Percentiles rank a stretch among this genome's conserved stretches.
phyloP scores from a whole-genome alignment of 2,329 filamentous ascomycete genomes.

The Exophiala sp. region DNA sequence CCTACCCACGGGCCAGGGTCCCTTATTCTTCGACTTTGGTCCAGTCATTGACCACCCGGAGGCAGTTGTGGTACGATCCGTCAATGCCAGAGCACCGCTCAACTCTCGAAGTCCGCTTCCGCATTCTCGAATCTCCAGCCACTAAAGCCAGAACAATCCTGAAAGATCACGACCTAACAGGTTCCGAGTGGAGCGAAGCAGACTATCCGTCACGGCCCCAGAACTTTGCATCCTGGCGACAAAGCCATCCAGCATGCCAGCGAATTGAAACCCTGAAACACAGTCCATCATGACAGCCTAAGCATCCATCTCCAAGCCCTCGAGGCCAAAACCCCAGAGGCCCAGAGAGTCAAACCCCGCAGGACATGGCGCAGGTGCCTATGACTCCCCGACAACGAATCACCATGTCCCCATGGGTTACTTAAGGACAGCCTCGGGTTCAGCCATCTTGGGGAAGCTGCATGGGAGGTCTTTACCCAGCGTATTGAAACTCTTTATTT shows the following conservation, averaged over 20 bases:
- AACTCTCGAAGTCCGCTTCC: background rate
- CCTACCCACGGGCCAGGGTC: no score
- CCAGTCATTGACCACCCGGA: constrained; percentile 3
- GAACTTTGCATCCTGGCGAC: no score
- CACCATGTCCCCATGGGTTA: background rate
- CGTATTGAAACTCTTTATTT: background rate
- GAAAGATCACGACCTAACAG: no score
- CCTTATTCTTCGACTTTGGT: background rate
- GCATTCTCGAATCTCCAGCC: background rate
- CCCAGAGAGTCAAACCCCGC: background rate
- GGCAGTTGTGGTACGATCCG: constrained; percentile 16
- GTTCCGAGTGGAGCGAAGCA: no score
- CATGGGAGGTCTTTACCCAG: background rate
- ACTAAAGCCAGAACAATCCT: background rate
- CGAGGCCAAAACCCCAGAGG: background rate
- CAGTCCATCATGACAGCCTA: no score
- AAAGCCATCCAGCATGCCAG: no score
- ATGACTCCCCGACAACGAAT: background rate
- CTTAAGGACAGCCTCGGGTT: constrained; percentile 7
- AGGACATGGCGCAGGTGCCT: background rate
- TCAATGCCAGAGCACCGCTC: background rate
- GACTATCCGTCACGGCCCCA: no score
- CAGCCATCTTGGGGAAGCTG: background rate
- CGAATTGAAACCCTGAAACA: no score
- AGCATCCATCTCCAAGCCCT: no score